Conservation (phyloP, 768 basidiomycete genomes). For the Pholiota conissans region DNA sequence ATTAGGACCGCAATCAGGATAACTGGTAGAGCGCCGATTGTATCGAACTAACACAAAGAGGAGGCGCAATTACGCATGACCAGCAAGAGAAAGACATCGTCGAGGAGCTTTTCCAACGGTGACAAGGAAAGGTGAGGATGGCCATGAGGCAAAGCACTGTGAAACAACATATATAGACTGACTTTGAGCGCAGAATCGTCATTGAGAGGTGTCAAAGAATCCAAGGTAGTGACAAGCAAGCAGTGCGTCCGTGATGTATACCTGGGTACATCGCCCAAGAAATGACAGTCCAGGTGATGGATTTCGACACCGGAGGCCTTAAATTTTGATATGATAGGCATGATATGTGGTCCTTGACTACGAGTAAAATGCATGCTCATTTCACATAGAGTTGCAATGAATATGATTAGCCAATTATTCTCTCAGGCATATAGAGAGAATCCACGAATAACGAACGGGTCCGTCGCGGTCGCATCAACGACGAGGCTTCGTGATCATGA, state of each 20-base stretch:
- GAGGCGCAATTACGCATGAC: too few species aligned
- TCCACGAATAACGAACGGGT: too few species aligned
- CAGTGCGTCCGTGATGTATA: conserved; percentile 1
- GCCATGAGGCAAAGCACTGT: neutral
- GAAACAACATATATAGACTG: conserved; percentile 9
- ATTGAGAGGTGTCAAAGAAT: conserved; percentile 16
- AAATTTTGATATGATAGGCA: neutral
- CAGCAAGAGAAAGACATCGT: too few species aligned
- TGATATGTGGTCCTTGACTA: neutral
- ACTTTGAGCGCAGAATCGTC: conserved; percentile 19
- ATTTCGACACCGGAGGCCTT: neutral
- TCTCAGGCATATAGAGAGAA: neutral
- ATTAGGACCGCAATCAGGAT: neutral
- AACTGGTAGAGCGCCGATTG: neutral
- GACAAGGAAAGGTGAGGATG: neutral
- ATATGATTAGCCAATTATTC: neutral
- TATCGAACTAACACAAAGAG: neutral
- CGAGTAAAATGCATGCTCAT: neutral
- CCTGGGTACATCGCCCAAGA: neutral
- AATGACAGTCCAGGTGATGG: neutral
- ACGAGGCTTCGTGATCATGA: too few species aligned
- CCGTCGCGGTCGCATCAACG: too few species aligned
- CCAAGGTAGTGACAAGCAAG: conserved; percentile 13
- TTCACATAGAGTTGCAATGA: neutral
- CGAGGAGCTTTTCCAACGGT: too few species aligned